These are phyloP conservation scores for Wickerhamomyces sp. DNA, from an alignment of 1,139 yeast species.

Conservation along the genomic window DNA sequence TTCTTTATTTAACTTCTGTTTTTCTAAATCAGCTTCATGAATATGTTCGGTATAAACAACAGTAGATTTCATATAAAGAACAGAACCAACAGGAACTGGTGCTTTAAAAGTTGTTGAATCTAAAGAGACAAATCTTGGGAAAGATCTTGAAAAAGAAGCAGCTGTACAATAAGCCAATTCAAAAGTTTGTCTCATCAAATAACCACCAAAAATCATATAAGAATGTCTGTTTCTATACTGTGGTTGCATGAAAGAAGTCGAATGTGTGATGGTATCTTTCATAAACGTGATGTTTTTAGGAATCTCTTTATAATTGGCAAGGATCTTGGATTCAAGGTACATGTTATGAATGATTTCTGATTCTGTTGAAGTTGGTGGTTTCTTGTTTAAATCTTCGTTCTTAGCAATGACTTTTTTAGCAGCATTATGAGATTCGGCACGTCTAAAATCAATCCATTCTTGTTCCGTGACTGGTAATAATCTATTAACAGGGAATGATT, in stretches of 20 bases:
- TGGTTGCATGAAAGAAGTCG: conserved; percentile 91
- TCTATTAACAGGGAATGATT: conserved; percentile 78
- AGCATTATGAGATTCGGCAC: conserved; percentile 87
- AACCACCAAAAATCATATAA: conserved; percentile 93
- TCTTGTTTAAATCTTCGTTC: conserved; percentile 47
- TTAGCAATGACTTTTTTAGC: conserved; percentile 76
- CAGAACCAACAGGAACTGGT: conserved; percentile 94
- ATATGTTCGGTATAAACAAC: conserved; percentile 81
- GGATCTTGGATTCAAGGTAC: conserved; percentile 58
- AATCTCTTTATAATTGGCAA: conserved; percentile 28
- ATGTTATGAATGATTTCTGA: conserved; percentile 68
- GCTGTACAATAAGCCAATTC: conserved; percentile 91
- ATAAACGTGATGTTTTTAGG: conserved; percentile 53
- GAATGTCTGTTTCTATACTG: conserved; percentile 93
- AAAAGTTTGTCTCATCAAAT: conserved; percentile 82
- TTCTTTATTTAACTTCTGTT: conserved; percentile 16
- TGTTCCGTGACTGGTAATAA: conserved; percentile 66
- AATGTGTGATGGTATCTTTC: conserved; percentile 64
- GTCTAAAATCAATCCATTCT: conserved; percentile 78
- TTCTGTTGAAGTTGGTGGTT: conserved; percentile 72
- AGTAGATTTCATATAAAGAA: conserved; percentile 71
- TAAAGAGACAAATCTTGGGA: conserved; percentile 83
- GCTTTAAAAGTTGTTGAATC: conserved; percentile 89
- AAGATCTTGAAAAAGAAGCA: conserved; percentile 77
- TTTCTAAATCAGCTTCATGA: conserved; percentile 35